These are phyloP conservation scores for Diaporthe destruens DNA, from an alignment of 2,329 filamentous ascomycete species.

Conservation along the genomic window DNA sequence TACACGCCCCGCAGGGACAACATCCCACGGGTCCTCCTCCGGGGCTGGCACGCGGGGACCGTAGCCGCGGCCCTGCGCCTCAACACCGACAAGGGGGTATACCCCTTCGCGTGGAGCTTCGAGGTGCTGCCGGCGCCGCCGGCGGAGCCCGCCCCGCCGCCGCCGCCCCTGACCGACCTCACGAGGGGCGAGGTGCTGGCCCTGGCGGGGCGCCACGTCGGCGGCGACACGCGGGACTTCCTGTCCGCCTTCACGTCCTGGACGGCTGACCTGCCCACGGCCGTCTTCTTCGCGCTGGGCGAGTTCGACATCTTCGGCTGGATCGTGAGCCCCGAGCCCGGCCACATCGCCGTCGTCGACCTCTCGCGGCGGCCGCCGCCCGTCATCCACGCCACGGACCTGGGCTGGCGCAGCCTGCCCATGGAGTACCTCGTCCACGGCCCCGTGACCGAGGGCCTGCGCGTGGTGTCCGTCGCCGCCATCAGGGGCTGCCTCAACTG, in stretches of 20 bases:
- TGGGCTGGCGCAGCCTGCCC: not conserved
- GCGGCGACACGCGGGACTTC: not conserved
- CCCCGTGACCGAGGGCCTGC: not conserved
- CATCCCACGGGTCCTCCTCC: not conserved
- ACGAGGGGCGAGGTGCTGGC: not conserved
- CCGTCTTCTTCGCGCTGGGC: not conserved
- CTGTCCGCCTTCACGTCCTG: not conserved
- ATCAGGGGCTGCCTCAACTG: not conserved
- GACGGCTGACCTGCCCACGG: not conserved
- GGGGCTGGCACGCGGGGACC: not conserved
- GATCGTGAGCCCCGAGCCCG: not conserved
- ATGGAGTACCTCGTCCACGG: conserved; percentile 5
- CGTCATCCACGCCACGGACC: not conserved
- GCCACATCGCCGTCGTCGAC: not conserved
- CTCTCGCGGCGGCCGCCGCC: not conserved
- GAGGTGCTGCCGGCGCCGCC: not conserved
- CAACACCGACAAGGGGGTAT: not conserved
- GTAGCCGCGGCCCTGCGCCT: not conserved
- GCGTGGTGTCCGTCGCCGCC: not conserved
- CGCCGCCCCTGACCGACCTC: not conserved
- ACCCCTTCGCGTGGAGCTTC: not conserved
- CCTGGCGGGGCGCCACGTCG: not conserved
- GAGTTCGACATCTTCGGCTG: not conserved
- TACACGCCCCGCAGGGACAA: not conserved
- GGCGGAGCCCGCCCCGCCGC: not conserved